A percentile compares a stretch with the other conserved stretches of the same genome.
Evolutionary conservation across 2,329 filamentous ascomycete genomes (phyloP).

Genomic region (Aspergillus sp.): DNA sequence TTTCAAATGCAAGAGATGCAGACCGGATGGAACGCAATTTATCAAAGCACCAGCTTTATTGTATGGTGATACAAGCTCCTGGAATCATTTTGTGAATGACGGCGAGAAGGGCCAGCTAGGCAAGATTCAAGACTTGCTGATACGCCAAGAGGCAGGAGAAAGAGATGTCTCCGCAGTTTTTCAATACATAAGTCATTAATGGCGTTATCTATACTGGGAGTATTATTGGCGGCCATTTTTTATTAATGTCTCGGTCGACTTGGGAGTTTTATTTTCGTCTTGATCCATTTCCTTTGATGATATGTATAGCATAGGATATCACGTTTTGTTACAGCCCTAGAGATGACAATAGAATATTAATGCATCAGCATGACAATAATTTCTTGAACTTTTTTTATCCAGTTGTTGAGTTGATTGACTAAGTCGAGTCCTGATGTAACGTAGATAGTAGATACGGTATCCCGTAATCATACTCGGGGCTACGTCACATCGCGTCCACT

Average conservation of each 20-base stretch:
- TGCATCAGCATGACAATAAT: neutral
- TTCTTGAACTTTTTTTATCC: neutral
- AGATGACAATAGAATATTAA: neutral
- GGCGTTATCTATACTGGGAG: neutral
- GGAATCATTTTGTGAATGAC: slow-evolving; percentile 93
- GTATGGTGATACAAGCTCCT: slow-evolving; percentile 97
- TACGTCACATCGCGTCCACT: slow-evolving; percentile 17
- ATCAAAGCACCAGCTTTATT: slow-evolving; percentile 92
- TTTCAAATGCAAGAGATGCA: slow-evolving; percentile 96
- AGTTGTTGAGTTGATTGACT: neutral
- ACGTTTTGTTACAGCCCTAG: neutral
- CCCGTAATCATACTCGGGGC: neutral
- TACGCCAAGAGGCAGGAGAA: slow-evolving; percentile 78
- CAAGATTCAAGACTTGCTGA: slow-evolving; percentile 82
- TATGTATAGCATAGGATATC: neutral
- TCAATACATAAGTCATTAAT: slow-evolving; percentile 91
- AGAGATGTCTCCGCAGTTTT: slow-evolving; percentile 88
- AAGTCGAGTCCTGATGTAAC: too few relatives aligned
- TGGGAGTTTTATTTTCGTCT: neutral
- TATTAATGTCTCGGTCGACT: neutral
- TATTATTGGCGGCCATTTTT: slow-evolving; percentile 1
- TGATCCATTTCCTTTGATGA: neutral
- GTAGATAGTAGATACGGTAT: neutral
- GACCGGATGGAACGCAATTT: slow-evolving; percentile 77
- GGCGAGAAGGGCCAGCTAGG: slow-evolving; percentile 62